These are phyloP conservation scores for Fusarium sororula DNA, from an alignment of 2,329 filamentous ascomycete genomes.

Conservation along the genomic window DNA sequence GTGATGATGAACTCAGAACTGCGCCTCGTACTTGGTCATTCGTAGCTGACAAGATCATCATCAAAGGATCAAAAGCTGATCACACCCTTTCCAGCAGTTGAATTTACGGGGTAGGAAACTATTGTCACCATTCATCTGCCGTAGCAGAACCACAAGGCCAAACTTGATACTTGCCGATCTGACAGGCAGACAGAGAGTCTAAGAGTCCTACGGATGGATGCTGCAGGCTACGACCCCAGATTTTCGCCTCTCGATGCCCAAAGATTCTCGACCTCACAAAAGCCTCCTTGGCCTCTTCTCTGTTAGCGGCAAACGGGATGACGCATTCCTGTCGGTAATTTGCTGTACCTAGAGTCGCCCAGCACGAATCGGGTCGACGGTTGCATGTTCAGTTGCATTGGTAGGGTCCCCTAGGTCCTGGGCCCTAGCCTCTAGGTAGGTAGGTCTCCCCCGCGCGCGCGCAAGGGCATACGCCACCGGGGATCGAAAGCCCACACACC, in stretches of 20 bases:
- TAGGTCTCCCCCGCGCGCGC: not conserved
- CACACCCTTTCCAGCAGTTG: not conserved
- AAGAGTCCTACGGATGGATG: not conserved
- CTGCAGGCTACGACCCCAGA: conserved; percentile 11
- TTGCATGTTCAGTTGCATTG: not conserved
- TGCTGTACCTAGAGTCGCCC: not conserved
- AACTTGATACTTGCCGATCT: conserved; percentile 8
- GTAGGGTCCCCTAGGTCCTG: conserved; percentile 11
- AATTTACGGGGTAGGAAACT: conserved; percentile 31
- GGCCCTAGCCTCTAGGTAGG: not conserved
- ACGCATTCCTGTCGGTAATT: conserved; percentile 44
- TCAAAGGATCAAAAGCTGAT: conserved; percentile 12
- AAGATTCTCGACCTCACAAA: not conserved
- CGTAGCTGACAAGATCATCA: conserved; percentile 31
- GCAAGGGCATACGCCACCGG: conserved; percentile 7
- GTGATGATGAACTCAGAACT: not conserved
- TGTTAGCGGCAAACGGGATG: conserved; percentile 37
- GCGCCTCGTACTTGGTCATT: conserved; percentile 14
- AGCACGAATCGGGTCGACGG: conserved; percentile 34
- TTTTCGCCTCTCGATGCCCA: conserved; percentile 9
- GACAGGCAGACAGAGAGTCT: not conserved
- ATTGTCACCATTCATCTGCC: conserved; percentile 8
- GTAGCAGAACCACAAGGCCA: not conserved
- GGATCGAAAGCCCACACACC: conserved; percentile 15
- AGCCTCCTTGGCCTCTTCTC: not conserved